These are phyloP conservation scores for Kwoniella shandongensis DNA, from an alignment of 768 basidiomycete genomes.

Conservation along the genomic window DNA sequence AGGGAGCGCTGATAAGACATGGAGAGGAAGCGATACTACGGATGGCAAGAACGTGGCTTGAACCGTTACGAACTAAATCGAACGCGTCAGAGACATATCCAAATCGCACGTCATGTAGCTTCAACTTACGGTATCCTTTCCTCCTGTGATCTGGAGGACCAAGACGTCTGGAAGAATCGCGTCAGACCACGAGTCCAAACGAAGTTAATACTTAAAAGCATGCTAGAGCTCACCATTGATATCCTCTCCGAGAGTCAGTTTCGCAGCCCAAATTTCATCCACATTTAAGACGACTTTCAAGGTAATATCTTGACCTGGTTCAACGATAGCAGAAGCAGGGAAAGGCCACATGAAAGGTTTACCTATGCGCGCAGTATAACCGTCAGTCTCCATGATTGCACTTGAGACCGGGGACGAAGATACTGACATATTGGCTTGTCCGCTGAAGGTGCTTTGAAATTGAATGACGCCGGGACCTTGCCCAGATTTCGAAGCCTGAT, in stretches of 20 bases:
- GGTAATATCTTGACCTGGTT: conserved; percentile 22
- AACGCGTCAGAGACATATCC: background rate
- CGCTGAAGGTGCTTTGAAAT: conserved; percentile 32
- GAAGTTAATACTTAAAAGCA: background rate
- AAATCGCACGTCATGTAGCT: background rate
- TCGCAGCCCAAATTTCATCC: conserved; percentile 22
- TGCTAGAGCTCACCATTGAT: conserved; percentile 32
- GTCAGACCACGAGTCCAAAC: too few species aligned
- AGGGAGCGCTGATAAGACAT: conserved; percentile 23
- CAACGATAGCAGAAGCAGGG: conserved; percentile 27
- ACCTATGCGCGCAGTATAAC: conserved; percentile 18
- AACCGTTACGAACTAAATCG: conserved; percentile 37
- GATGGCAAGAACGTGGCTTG: conserved; percentile 31
- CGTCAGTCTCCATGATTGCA: background rate
- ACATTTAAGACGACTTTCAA: conserved; percentile 30
- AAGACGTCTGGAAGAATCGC: conserved; percentile 33
- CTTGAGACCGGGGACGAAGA: background rate
- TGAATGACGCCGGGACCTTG: conserved; percentile 33
- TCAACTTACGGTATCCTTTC: conserved; percentile 38
- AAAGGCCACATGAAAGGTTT: conserved; percentile 37
- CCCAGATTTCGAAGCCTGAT: conserved; percentile 33
- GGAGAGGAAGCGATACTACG: conserved; percentile 29
- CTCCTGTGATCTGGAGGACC: conserved; percentile 34
- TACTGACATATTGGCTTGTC: conserved; percentile 38
- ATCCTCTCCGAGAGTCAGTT: conserved; percentile 31